Evolutionary conservation across 1,284 basidiomycete species (phyloP), one percentile per base, ranked within the genome.

Genomic region (Rhodotorula sp.): DNA sequence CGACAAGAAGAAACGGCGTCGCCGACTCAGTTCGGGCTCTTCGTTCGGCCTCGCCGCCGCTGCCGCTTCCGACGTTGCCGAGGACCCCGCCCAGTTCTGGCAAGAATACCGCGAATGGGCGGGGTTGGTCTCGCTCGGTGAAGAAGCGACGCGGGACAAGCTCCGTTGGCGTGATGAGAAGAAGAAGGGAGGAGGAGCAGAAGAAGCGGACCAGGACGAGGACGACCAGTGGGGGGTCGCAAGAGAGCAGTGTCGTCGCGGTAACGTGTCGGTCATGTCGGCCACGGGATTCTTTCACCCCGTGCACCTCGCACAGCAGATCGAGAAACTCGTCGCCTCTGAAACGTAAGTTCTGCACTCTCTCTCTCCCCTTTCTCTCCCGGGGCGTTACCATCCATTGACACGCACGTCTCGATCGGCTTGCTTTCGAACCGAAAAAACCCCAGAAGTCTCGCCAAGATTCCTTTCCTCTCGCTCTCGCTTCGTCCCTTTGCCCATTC

Each of bases 101-200:
- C 57, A 70, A 37, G 26, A 57, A 42, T 66, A 70, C n/a, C 54
- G 62, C 24, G 73, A 75, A n/a, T 75, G 73, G 73, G 20, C 66
- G 15, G 73, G 73, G 10, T 48, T 67, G 1, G 66, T 51, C 12
- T 7, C 26, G 24, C 45, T 70, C 20, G 68, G 62, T 0, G 62
- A 29, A 18, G 24, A 37, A 0, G 59, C 51, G 42, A 42, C 26
- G n/a, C 24, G n/a, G 7, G 67, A 60, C 6, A 56, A 59, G 46
- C 15, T 72, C 4, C 45, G n/a, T 5, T 64, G 63, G 64, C 18
- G 48, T 7, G n/a, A 26, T 1, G 61, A 49, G 1, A 56, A 33
- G 3, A 63, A 57, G 0, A 65, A 70, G 20, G 22, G 48, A 22
- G 17, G 17, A 20, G 17, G 53, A 29, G n/a, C 53, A 29, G 53